phyloP scores from a whole-genome alignment of 2,329 filamentous ascomycete genomes.

The Mycocentrospora acerina region DNA sequence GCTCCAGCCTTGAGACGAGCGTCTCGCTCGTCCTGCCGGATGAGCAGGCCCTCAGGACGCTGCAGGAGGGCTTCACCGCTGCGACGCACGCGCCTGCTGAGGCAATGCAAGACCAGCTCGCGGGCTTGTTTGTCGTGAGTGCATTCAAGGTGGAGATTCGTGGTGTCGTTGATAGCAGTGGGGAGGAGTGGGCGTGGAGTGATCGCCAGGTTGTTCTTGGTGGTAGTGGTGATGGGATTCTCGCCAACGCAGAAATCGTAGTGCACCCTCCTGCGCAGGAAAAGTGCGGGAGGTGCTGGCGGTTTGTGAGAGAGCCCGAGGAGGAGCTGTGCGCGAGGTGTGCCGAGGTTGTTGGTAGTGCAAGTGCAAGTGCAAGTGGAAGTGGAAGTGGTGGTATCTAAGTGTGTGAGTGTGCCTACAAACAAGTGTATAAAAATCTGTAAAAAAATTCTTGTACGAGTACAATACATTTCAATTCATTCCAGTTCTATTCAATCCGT shows the following conservation, averaged over 20 bases:
- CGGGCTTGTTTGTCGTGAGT: slow-evolving; percentile 48
- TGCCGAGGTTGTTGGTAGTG: slow-evolving; percentile 65
- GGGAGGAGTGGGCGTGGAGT: slow-evolving; percentile 11
- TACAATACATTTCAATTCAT: too few relatives aligned
- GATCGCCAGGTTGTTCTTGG: slow-evolving; percentile 37
- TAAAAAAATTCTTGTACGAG: too few relatives aligned
- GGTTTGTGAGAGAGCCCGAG: slow-evolving; percentile 69
- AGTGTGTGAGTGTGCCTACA: too few relatives aligned
- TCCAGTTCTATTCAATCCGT: too few relatives aligned
- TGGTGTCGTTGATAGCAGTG: slow-evolving; percentile 5
- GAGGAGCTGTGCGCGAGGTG: slow-evolving; percentile 73
- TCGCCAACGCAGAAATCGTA: slow-evolving; percentile 24
- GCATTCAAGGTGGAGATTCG: slow-evolving; percentile 25
- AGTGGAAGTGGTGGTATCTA: too few relatives aligned
- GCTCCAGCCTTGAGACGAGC: slow-evolving; percentile 77
- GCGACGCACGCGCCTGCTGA: neutral
- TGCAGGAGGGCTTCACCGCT: too few relatives aligned
- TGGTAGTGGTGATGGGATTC: slow-evolving; percentile 5
- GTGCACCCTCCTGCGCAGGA: slow-evolving; percentile 51
- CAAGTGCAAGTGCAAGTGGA: too few relatives aligned
- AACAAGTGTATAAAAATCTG: too few relatives aligned
- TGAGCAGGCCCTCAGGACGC: too few relatives aligned
- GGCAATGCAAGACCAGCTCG: slow-evolving; percentile 31
- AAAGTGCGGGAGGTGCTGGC: slow-evolving; percentile 91
- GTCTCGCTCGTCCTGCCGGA: slow-evolving; percentile 51